Evolutionary conservation across 768 basidiomycete genomes (phyloP), one percentile per base, ranked within the genome.

Genomic region (Tremella yokohamensis): DNA sequence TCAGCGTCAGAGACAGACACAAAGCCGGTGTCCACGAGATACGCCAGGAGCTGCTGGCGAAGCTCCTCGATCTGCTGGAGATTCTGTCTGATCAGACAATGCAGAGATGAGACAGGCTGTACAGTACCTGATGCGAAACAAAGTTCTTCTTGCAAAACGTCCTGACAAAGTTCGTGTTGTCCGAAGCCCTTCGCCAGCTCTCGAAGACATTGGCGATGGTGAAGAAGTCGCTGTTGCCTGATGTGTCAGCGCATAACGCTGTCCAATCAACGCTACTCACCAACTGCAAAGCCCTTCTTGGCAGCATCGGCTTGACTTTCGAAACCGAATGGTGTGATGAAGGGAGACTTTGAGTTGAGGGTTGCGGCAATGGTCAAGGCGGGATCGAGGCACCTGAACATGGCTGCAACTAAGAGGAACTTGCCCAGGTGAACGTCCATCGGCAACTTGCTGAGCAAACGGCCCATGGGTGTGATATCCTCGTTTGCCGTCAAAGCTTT

Each of bases 361-460:
- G 89, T 84, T 6, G 94, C 94, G 15, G 90, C 91, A 58, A 99
- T 92, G 4, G 94, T 96, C 49, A 99, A 80, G n/a, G 91, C 94
- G 1, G 93, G 90, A 76, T 98, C 94, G 61, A 98, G 79, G 73
- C 94, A 98, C 45, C 84, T 84, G 74, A 97, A 89, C 39, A 91
- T 74, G 1, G 87, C 85, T 4, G 92, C 87, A 22, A 85, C 84
- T 40, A 98, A 80, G 15, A 98, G 80, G 72, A 97, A 88, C 79
- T 97, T 96, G 39, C 92, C 93, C 2, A 96, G 83, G 73, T 97
- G 90, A 15, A 98, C 93, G 71, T 99, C 94, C 47, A 91, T 89
- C 0, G 94, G 94, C 39, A 99, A 80, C 72, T 89, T 88, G 79
- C 89, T 90, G 40, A 99, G 81, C 20, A 94, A 79, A 53, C 85